Evolutionary conservation across 78 protist genomes (phyloP).

Genomic region (Dictyostelium purpureum): DNA sequence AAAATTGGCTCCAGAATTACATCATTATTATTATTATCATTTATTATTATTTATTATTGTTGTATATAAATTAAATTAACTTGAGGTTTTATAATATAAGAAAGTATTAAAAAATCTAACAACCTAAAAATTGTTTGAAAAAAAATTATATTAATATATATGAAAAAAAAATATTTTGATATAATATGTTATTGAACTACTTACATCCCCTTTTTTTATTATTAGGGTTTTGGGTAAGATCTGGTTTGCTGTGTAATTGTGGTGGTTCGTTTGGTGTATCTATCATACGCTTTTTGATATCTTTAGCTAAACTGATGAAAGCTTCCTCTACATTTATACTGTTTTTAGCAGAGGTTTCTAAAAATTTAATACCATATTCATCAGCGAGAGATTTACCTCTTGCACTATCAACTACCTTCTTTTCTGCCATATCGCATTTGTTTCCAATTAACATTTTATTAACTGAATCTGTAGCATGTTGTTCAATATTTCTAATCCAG

Average conservation of each 20-base stretch:
- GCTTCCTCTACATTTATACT: constrained; percentile 99
- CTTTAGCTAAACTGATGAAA: constrained; percentile 96
- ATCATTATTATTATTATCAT: no score
- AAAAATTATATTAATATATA: background rate
- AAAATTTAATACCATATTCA: constrained; percentile 94
- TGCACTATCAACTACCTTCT: constrained; percentile 80
- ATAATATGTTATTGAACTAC: no score
- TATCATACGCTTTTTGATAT: constrained; percentile 91
- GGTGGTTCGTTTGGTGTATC: constrained; percentile 52
- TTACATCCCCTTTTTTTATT: background rate
- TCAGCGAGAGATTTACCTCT: constrained; percentile 92
- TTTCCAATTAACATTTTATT: constrained; percentile 97
- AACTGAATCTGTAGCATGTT: constrained; percentile 96
- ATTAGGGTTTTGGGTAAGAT: background rate
- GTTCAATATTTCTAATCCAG: constrained; percentile 97
- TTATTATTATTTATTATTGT: no score
- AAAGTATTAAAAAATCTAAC: no score
- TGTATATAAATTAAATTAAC: no score
- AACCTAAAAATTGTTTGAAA: no score
- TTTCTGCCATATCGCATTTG: constrained; percentile 96
- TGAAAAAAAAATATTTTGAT: no score
- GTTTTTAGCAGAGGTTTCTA: constrained; percentile 98
- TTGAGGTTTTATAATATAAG: no score
- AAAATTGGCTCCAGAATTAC: no score
- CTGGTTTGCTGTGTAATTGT: background rate